Evolutionary conservation across 139 green algal genomes (phyloP).

Genomic region (Ettlia oleoabundans): DNA sequence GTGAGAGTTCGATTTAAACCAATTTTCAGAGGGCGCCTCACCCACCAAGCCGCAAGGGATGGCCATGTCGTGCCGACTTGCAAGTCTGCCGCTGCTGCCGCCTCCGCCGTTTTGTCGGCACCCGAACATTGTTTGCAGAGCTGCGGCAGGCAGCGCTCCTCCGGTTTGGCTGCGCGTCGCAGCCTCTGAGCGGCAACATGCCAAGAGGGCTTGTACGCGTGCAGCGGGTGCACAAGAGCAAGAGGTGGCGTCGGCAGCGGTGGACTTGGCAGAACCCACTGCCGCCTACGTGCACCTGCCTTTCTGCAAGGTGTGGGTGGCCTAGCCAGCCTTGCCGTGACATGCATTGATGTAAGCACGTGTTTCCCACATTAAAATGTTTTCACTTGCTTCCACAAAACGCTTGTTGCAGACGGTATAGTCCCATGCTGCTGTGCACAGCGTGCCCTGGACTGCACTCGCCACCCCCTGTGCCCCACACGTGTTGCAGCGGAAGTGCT

Average conservation of each 20-base stretch:
- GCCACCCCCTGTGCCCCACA: background rate
- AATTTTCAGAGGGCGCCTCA: no score
- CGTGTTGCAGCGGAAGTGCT: conserved; percentile 78
- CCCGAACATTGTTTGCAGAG: no score
- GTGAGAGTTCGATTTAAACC: no score
- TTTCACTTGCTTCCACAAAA: no score
- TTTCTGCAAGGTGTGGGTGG: conserved; percentile 82
- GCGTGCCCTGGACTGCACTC: no score
- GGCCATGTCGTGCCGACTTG: no score
- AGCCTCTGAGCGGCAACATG: background rate
- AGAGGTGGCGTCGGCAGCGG: background rate
- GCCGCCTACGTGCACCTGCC: conserved; percentile 94
- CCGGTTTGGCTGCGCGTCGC: background rate
- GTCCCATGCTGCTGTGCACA: no score
- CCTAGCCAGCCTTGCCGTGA: background rate
- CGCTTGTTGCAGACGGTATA: no score
- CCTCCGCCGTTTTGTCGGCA: background rate
- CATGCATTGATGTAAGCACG: no score
- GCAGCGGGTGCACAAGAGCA: background rate
- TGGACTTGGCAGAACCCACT: conserved; percentile 6
- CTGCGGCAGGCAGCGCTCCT: background rate
- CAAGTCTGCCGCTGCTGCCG: background rate
- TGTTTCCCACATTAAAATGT: no score
- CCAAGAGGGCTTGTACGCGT: no score
- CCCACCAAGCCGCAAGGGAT: no score